Conservation (phyloP, 352 stramenopile genomes). For the Phytophthora megakarya region DNA sequence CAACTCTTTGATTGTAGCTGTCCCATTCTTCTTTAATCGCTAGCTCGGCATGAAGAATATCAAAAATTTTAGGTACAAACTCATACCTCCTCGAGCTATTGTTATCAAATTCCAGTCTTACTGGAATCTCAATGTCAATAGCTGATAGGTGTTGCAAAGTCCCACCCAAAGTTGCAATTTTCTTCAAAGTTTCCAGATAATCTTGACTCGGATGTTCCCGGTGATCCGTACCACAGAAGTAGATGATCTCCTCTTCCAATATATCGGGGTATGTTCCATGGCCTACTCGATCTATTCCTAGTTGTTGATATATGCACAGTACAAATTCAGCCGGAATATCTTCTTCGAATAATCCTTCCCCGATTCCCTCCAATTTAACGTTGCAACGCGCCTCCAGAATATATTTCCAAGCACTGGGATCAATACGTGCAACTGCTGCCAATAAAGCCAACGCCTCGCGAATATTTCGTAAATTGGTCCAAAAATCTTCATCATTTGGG, state of each 20-base stretch:
- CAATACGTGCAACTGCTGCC: slow-evolving; percentile 20
- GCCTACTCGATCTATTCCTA: no score
- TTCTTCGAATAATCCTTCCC: no score
- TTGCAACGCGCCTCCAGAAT: slow-evolving; percentile 21
- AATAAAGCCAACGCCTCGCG: slow-evolving; percentile 28
- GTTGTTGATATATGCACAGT: slow-evolving; percentile 10
- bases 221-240: neutral
- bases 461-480: no score
- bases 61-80: no score
- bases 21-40: no score
- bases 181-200: neutral
- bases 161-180: slow-evolving; percentile 1
- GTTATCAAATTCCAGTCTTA: neutral
- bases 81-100: no score
- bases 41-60: no score
- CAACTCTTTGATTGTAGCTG: no score
- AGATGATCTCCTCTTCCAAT: no score
- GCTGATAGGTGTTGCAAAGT: neutral
- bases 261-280: no score
- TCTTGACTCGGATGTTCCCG: neutral
- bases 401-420: slow-evolving; percentile 28
- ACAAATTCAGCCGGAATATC: no score
- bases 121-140: neutral
- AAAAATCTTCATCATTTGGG: no score
- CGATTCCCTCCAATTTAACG: slow-evolving; percentile 6